Conservation (phyloP, 1,284 basidiomycete genomes). For the Rhodotorula mucilaginosa region DNA sequence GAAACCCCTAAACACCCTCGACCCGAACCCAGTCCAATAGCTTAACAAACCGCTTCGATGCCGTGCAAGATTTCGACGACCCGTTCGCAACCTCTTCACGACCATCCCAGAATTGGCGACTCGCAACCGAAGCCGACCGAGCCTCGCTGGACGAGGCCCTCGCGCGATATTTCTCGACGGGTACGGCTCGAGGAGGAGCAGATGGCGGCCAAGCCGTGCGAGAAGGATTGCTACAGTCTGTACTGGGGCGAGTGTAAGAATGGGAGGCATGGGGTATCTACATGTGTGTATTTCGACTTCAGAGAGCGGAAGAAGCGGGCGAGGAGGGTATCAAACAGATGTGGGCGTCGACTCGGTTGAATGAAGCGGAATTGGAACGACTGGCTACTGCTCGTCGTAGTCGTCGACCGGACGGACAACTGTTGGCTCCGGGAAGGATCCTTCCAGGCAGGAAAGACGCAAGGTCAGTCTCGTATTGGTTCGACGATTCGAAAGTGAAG, state of each 20-base stretch:
- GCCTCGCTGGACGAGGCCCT: not conserved
- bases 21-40: no score
- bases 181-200: not conserved
- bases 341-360: not conserved
- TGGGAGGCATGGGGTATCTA: conserved; percentile 2
- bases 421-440: conserved; percentile 11
- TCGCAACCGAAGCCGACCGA: not conserved
- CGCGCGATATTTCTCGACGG: not conserved
- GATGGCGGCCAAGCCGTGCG: not conserved
- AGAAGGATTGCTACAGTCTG: not conserved
- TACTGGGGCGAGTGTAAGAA: not conserved
- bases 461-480: not conserved
- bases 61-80: conserved; percentile 31
- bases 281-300: not conserved
- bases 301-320: not conserved
- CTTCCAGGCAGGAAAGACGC: not conserved
- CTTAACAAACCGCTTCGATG: not conserved
- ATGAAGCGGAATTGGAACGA: not conserved
- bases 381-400: conserved; percentile 9
- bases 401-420: conserved; percentile 23
- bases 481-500: no score
- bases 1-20: not conserved
- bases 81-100: conserved; percentile 20
- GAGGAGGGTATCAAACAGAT: not conserved
- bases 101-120: conserved; percentile 19